phyloP scores from a whole-genome alignment of 345 rosid species.

The Salix udensis region DNA sequence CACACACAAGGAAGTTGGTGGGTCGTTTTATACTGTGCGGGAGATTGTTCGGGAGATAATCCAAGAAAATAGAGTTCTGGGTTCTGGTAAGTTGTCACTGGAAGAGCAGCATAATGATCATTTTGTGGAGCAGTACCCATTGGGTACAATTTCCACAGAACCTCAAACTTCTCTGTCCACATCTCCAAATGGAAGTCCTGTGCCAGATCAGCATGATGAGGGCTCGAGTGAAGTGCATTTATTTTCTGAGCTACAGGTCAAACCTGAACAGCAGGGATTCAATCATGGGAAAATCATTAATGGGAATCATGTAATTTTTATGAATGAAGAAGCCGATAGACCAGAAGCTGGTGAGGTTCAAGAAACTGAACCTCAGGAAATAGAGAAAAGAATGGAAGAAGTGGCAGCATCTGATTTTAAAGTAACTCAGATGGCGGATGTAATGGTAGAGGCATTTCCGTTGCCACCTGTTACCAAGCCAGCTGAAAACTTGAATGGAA shows the following conservation, averaged over 20 bases:
- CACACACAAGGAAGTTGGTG: slow-evolving; percentile 93
- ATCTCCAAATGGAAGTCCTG: slow-evolving; percentile 35
- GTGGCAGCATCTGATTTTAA: slow-evolving; percentile 11
- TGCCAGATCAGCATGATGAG: slow-evolving; percentile 23
- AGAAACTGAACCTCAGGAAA: slow-evolving; percentile 17
- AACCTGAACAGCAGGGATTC: slow-evolving; percentile 23
- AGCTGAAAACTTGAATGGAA: slow-evolving; percentile 24
- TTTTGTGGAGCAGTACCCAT: slow-evolving; percentile 42
- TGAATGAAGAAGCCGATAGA: slow-evolving; percentile 25
- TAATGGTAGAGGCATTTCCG: slow-evolving; percentile 54
- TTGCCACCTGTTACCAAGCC: slow-evolving; percentile 31
- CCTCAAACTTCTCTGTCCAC: slow-evolving; percentile 38
- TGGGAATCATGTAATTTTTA: slow-evolving; percentile 25
- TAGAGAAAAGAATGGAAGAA: slow-evolving; percentile 9
- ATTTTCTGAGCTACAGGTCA: slow-evolving; percentile 18
- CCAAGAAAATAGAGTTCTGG: slow-evolving; percentile 93
- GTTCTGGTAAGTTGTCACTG: slow-evolving; percentile 56
- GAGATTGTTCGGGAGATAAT: slow-evolving; percentile 96
- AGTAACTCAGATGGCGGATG: slow-evolving; percentile 29
- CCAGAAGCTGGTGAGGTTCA: slow-evolving; percentile 17
- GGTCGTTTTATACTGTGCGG: slow-evolving; percentile 85
- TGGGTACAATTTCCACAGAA: slow-evolving; percentile 54
- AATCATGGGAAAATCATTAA: slow-evolving; percentile 28
- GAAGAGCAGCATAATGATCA: slow-evolving; percentile 35
- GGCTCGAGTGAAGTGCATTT: slow-evolving; percentile 18